Conservation (phyloP, 306 rosid species). For the Prosopis cineraria region DNA sequence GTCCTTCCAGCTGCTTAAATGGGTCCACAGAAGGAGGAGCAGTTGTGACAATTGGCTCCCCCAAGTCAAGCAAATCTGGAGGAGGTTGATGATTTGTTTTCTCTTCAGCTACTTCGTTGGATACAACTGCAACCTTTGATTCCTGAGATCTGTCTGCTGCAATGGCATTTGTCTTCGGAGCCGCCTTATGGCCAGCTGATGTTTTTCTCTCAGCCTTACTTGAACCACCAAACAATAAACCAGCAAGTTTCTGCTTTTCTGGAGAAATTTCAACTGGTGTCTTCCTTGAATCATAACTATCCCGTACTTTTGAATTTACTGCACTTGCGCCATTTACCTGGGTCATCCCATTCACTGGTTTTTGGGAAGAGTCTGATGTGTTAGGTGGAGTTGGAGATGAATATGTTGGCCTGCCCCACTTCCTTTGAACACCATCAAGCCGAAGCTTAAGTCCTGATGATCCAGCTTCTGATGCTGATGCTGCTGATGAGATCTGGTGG, state of each 20-base stretch:
- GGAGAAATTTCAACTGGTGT: conserved; percentile 57
- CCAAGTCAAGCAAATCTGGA: conserved; percentile 81
- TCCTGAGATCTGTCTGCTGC: conserved; percentile 49
- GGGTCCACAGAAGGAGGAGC: conserved; percentile 62
- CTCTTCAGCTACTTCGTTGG: conserved; percentile 39
- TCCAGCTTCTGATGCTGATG: conserved; percentile 60
- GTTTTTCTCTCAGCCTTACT: conserved; percentile 61
- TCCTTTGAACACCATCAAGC: conserved; percentile 87
- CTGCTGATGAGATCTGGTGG: conserved; percentile 46
- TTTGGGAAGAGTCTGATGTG: conserved; percentile 53
- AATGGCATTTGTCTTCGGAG: conserved; percentile 44
- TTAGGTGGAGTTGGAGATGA: conserved; percentile 54
- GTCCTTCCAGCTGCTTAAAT: conserved; percentile 77
- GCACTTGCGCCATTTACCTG: conserved; percentile 48
- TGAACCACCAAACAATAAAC: conserved; percentile 83
- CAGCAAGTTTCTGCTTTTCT: conserved; percentile 92
- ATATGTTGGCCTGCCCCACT: conserved; percentile 78
- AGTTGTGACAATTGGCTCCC: conserved; percentile 54
- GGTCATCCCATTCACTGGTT: conserved; percentile 56
- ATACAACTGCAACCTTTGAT: conserved; percentile 43
- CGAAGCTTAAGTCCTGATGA: conserved; percentile 64
- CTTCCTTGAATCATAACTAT: conserved; percentile 59
- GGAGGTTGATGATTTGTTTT: conserved; percentile 58
- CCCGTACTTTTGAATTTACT: conserved; percentile 52
- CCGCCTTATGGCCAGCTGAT: conserved; percentile 58